Percentiles rank a stretch among this genome's conserved stretches.
Conservation (phyloP, 2,329 filamentous ascomycete genomes). For the Colletotrichum melonis region DNA sequence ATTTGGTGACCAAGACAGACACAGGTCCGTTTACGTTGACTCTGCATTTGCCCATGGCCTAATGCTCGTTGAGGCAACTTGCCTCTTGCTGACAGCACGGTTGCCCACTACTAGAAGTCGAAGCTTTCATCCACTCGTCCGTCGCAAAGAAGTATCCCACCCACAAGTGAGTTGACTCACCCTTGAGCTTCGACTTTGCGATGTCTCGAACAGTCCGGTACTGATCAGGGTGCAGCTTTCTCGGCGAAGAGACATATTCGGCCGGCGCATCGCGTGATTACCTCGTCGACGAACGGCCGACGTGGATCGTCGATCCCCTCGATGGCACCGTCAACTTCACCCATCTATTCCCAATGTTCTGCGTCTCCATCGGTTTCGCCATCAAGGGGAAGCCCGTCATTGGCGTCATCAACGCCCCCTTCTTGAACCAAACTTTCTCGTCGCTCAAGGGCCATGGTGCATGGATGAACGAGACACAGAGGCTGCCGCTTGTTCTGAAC, state of each 20-base stretch:
- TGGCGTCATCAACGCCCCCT: slow-evolving; percentile 79
- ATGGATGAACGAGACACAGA: slow-evolving; percentile 74
- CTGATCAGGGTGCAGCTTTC: slow-evolving; percentile 62
- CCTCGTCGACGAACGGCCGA: slow-evolving; percentile 71
- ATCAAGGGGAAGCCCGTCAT: slow-evolving; percentile 70
- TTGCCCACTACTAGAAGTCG: slow-evolving; percentile 65
- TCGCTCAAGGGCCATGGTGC: slow-evolving; percentile 74
- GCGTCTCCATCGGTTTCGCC: slow-evolving; percentile 79
- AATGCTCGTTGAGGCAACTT: neutral
- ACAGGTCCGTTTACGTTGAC: slow-evolving; percentile 66
- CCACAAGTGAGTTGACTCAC: slow-evolving; percentile 66
- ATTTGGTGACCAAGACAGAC: slow-evolving; percentile 82
- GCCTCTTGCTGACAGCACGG: slow-evolving; percentile 2
- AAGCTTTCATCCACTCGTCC: slow-evolving; percentile 73
- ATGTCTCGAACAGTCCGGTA: neutral
- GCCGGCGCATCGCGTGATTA: slow-evolving; percentile 75
- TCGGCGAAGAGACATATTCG: slow-evolving; percentile 82
- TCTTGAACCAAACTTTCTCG: slow-evolving; percentile 76
- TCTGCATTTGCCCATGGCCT: neutral
- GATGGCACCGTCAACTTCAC: slow-evolving; percentile 87
- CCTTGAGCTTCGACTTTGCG: neutral
- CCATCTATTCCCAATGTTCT: slow-evolving; percentile 85
- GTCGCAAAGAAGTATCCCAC: slow-evolving; percentile 71
- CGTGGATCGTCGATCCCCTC: slow-evolving; percentile 82
- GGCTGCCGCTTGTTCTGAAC: slow-evolving; percentile 71